A percentile compares a stretch with the other conserved stretches of the same genome.
Evolutionary conservation across 768 basidiomycete species (phyloP).

Genomic region (Calocera viscosa): DNA sequence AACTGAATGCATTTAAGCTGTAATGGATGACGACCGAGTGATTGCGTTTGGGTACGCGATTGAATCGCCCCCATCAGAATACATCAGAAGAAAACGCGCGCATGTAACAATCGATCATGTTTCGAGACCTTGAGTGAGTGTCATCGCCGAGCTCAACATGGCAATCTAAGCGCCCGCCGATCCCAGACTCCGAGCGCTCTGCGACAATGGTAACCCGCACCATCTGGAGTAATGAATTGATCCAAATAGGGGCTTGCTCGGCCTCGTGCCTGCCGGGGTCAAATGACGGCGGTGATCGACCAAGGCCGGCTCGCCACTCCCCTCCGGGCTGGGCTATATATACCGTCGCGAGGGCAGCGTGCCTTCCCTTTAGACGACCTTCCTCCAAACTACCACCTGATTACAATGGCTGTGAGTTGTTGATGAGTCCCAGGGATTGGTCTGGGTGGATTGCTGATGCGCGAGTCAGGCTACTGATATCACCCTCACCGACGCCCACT

Average conservation of each 20-base stretch:
- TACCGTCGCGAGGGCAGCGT: neutral
- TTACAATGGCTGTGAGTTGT: neutral
- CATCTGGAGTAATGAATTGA: neutral
- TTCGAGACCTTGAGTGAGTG: neutral
- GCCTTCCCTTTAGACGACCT: neutral
- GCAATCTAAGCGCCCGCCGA: neutral
- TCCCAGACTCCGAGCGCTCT: neutral
- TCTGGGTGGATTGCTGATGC: neutral
- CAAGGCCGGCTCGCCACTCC: neutral
- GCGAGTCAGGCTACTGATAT: neutral
- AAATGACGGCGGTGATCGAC: neutral
- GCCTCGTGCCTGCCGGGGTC: neutral
- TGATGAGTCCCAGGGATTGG: neutral
- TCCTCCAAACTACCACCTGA: neutral
- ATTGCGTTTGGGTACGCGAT: neutral
- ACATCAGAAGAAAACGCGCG: neutral
- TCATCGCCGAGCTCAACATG: neutral
- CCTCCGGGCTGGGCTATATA: neutral
- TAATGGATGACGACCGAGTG: too few species aligned
- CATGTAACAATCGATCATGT: neutral
- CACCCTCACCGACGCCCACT: neutral
- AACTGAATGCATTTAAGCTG: too few species aligned
- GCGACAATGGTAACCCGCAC: neutral
- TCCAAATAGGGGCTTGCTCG: neutral
- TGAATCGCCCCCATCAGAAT: neutral